These are phyloP conservation scores for Sclerospora graminicola DNA, from an alignment of 352 stramenopile species.

Conservation along the genomic window DNA sequence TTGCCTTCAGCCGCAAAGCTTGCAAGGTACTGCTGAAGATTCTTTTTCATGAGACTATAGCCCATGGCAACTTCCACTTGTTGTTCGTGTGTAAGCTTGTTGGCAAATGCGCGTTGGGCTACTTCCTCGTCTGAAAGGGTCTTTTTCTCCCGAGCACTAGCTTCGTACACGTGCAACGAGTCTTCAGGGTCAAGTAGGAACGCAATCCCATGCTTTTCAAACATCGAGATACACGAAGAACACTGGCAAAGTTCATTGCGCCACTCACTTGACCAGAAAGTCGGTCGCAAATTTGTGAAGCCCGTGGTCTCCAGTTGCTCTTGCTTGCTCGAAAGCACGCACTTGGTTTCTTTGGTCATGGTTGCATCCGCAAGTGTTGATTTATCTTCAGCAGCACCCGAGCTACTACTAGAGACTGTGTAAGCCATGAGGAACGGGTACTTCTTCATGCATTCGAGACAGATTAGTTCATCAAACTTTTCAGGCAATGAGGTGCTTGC, in stretches of 20 bases:
- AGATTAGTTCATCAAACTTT: conserved; percentile 62
- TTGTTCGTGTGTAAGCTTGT: conserved; percentile 52
- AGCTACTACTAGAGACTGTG: conserved; percentile 19
- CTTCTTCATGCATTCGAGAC: conserved; percentile 48
- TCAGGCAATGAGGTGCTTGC: conserved; percentile 9
- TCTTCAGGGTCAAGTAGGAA: conserved; percentile 59
- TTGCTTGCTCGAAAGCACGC: conserved; percentile 29
- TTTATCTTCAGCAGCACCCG: conserved; percentile 3
- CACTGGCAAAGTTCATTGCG: conserved; percentile 45
- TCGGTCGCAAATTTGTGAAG: conserved; percentile 21
- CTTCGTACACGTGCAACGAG: conserved; percentile 57
- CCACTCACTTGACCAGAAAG: conserved; percentile 64
- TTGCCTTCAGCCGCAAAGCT: conserved; percentile 47
- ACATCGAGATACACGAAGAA: conserved; percentile 32
- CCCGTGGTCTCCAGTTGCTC: conserved; percentile 11
- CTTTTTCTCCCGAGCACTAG: conserved; percentile 25
- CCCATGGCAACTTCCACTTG: conserved; percentile 67
- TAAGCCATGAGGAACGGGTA: conserved; percentile 58
- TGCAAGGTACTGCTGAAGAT: conserved; percentile 51
- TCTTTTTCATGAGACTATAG: conserved; percentile 65
- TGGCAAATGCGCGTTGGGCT: conserved; percentile 39
- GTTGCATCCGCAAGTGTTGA: conserved; percentile 4
- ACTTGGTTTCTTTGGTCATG: conserved; percentile 5
- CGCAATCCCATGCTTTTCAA: conserved; percentile 38
- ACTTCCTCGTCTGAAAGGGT: conserved; percentile 30